phyloP scores from a whole-genome alignment of 2,329 filamentous ascomycete genomes.

The Epichloe sylvatica region DNA sequence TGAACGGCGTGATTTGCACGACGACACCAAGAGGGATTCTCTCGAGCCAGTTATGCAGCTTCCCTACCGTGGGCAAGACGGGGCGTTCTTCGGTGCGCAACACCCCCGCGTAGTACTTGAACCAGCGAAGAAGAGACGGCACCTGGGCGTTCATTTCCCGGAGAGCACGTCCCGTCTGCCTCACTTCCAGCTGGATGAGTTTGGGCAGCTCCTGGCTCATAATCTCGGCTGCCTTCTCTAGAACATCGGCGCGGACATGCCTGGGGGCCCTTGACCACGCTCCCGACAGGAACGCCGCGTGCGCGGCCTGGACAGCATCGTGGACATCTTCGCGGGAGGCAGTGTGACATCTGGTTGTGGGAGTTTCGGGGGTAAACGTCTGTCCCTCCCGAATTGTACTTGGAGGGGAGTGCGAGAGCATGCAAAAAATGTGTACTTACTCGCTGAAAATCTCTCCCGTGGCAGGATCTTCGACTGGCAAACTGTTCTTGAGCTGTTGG shows the following conservation, averaged over 20 bases:
- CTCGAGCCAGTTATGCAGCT: constrained; percentile 42
- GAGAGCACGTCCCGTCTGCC: constrained; percentile 52
- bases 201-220: constrained; percentile 28
- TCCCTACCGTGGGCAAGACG: constrained; percentile 50
- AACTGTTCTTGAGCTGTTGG: constrained; percentile 20
- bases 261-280: too few relatives aligned
- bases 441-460: constrained; percentile 37
- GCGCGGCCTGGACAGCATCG: constrained; percentile 29
- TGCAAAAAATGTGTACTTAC: constrained; percentile 18
- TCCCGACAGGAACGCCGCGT: constrained; percentile 30
- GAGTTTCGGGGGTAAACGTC: background rate
- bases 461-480: constrained; percentile 39
- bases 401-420: background rate
- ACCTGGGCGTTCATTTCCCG: constrained; percentile 60
- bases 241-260: too few relatives aligned
- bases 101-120: constrained; percentile 55
- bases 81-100: constrained; percentile 53
- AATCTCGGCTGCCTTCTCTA: too few relatives aligned
- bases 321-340: constrained; percentile 18
- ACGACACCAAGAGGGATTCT: constrained; percentile 45
- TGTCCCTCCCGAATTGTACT: background rate
- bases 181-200: constrained; percentile 50
- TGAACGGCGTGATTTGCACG: constrained; percentile 43
- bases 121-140: constrained; percentile 52
- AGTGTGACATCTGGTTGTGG: constrained; percentile 13